These are phyloP conservation scores for Panus rudis DNA, from an alignment of 768 basidiomycete species.

Conservation along the genomic window DNA sequence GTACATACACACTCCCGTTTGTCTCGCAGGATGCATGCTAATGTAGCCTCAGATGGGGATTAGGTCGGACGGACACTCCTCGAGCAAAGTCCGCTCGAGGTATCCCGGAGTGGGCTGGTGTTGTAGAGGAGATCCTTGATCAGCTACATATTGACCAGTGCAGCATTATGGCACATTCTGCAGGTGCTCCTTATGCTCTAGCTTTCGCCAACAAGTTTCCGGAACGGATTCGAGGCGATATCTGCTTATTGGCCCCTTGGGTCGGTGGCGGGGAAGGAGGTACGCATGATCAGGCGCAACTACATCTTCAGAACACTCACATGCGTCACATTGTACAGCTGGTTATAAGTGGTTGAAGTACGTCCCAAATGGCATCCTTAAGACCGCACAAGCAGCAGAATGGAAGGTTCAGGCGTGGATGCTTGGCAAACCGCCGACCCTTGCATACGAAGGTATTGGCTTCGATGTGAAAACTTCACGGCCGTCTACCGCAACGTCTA, in stretches of 20 bases:
- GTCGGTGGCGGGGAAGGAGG: conserved; percentile 86
- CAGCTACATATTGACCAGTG: conserved; percentile 69
- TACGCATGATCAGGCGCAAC: conserved; percentile 33
- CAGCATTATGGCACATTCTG: conserved; percentile 92
- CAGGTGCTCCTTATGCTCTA: conserved; percentile 90
- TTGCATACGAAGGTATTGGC: conserved; percentile 81
- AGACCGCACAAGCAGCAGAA: conserved; percentile 94
- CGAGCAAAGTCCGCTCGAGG: conserved; percentile 64
- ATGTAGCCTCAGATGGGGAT: conserved; percentile 67
- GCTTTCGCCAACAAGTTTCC: conserved; percentile 76
- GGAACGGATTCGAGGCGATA: conserved; percentile 70
- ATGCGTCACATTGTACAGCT: conserved; percentile 41
- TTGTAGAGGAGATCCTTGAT: conserved; percentile 88
- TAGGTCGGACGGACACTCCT: conserved; percentile 75
- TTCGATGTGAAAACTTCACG: conserved; percentile 45
- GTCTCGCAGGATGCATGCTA: neutral
- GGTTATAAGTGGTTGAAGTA: conserved; percentile 97
- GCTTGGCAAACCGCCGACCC: conserved; percentile 89
- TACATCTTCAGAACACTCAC: too few relatives aligned
- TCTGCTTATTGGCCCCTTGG: conserved; percentile 94
- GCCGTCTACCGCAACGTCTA: conserved; percentile 14
- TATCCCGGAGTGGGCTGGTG: conserved; percentile 83
- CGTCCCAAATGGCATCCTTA: conserved; percentile 86
- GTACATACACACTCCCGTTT: conserved; percentile 29
- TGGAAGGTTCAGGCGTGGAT: conserved; percentile 97